Base-by-base conservation (phyloP, 1,284 basidiomycete species). In the Ustilago tritici region DNA sequence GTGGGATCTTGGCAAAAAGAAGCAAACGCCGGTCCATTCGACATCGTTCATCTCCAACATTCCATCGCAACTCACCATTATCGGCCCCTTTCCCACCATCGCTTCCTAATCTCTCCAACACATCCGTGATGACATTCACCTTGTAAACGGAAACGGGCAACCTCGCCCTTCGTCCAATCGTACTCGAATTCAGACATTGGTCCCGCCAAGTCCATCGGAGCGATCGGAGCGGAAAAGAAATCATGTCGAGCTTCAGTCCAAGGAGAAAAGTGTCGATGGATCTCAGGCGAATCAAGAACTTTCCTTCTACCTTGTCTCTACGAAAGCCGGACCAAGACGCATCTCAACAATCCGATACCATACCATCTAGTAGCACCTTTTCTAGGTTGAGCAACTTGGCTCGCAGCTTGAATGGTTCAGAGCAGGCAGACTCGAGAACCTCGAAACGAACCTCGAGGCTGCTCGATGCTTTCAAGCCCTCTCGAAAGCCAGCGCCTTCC, bases 391-490 rank as follows among this genome's bases (percentile, higher is more conserved):
- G 64, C 34, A 49, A 64, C 14, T 66, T 78, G 14, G 57, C 57
- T 15, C 65, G 65, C 17, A 43, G 15, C 49, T 72, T 64, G 1
- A 11, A 57, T 19, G 65, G 66, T 17, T 46, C 36, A 1, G 64
- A 66, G 7, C 58, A 60, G 36, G 52, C 63, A 2, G 68, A 73
- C 19, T 49, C 35, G 19, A 75, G 65, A 43, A 36, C 65, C 2
- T 47, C 56, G 1, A 59, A 56, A 43, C 53, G 76, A 31, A 56
- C 65, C 2, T 78, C 76, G 1, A 55, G 72, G 3, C 47, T 78
- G 9, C 43, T 78, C 9, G 72, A 78, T 38, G 76, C 76, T 1
- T 78, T 78, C 69, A 70, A 65, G 31, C 62, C 76, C 0, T 59
- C 72, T 34, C 70, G 61, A 17, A 77, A 77, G 61, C 67, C 63